Percentiles rank a stretch among this genome's conserved stretches.
phyloP scores from a whole-genome alignment of 768 basidiomycete species.

The Saitozyma podzolica region DNA sequence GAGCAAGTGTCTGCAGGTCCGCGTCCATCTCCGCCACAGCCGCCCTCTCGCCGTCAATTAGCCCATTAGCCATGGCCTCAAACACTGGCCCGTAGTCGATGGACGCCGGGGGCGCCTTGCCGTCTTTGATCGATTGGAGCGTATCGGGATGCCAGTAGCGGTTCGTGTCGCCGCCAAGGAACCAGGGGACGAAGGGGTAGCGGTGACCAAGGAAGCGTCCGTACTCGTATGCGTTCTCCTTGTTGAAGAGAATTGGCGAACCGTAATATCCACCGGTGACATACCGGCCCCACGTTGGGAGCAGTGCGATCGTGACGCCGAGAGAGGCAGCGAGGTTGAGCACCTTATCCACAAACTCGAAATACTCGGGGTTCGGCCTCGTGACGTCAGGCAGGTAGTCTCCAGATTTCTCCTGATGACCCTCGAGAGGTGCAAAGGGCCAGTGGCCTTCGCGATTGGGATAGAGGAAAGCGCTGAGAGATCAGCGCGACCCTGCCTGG shows the following conservation, averaged over 20 bases:
- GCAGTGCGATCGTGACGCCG: conserved; percentile 17
- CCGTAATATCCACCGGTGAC: conserved; percentile 21
- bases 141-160: conserved; percentile 16
- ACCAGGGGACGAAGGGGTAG: conserved; percentile 24
- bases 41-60: conserved; percentile 17
- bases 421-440: conserved; percentile 10
- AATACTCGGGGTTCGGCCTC: conserved; percentile 21
- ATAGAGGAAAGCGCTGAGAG: not conserved
- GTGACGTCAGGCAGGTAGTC: conserved; percentile 12
- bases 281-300: conserved; percentile 24
- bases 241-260: conserved; percentile 17
- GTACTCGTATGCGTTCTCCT: conserved; percentile 11
- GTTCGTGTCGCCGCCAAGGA: conserved; percentile 21
- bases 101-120: not conserved
- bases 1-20: not conserved
- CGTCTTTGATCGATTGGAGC: conserved; percentile 1
- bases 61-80: conserved; percentile 17
- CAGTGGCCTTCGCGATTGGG: conserved; percentile 23
- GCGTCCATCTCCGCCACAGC: not conserved
- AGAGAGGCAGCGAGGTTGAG: conserved; percentile 7
- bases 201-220: conserved; percentile 20
- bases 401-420: not conserved
- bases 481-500: too few relatives aligned
- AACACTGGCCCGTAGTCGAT: conserved; percentile 14
- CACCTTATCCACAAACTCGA: conserved; percentile 18